phyloP scores from a whole-genome alignment of 2,329 filamentous ascomycete species.

The Akanthomyces muscarius region DNA sequence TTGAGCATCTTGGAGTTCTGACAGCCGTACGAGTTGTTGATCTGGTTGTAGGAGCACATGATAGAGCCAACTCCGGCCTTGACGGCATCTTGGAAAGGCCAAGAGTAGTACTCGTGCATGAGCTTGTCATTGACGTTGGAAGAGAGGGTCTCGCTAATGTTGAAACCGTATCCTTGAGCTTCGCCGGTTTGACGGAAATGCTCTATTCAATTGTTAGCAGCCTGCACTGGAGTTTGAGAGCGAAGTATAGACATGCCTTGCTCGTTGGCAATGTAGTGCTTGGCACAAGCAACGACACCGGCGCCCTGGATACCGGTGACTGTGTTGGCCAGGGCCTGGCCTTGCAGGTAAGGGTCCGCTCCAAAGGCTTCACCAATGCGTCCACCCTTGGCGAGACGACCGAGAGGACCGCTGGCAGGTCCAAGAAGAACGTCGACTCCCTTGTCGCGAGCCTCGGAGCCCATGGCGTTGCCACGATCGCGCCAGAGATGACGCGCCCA shows the following conservation, averaged over 20 bases:
- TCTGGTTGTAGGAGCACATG: slow-evolving; percentile 70
- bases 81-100: slow-evolving; percentile 74
- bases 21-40: slow-evolving; percentile 78
- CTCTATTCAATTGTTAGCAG: slow-evolving; percentile 40
- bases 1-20: slow-evolving; percentile 77
- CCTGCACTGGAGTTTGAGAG: not conserved
- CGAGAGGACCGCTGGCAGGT: slow-evolving; percentile 45
- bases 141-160: slow-evolving; percentile 57
- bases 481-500: slow-evolving; percentile 70
- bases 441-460: slow-evolving; percentile 65
- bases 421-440: slow-evolving; percentile 69
- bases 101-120: slow-evolving; percentile 71
- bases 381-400: slow-evolving; percentile 43
- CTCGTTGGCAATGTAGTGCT: slow-evolving; percentile 72
- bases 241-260: slow-evolving; percentile 41
- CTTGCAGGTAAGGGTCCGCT: slow-evolving; percentile 71
- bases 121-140: slow-evolving; percentile 69
- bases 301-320: slow-evolving; percentile 77
- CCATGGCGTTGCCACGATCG: slow-evolving; percentile 45
- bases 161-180: slow-evolving; percentile 49
- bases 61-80: slow-evolving; percentile 60
- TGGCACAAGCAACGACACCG: slow-evolving; percentile 78
- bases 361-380: slow-evolving; percentile 65
- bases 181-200: slow-evolving; percentile 65
- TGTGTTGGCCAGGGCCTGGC: slow-evolving; percentile 66